Conservation (phyloP, 1,284 basidiomycete genomes). For the Pterula multifida region DNA sequence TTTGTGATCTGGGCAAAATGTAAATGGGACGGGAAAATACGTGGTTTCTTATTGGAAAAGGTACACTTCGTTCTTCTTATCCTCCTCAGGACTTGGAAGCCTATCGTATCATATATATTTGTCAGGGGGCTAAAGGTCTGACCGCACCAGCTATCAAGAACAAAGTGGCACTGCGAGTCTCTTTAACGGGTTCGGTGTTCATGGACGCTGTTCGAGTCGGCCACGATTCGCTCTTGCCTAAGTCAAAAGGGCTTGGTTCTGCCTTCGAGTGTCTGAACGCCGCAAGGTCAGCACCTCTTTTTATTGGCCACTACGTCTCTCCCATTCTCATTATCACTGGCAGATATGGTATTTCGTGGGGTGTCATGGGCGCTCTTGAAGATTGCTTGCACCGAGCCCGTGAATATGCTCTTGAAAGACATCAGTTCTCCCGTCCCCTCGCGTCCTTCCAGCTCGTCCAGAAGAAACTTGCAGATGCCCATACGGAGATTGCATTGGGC, state of each 20-base stretch:
- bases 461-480: slow-evolving; percentile 92
- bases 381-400: slow-evolving; percentile 77
- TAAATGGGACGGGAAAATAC: slow-evolving; percentile 86
- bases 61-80: slow-evolving; percentile 19
- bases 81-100: slow-evolving; percentile 1
- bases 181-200: slow-evolving; percentile 88
- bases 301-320: background rate
- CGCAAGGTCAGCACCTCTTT: slow-evolving; percentile 42
- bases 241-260: slow-evolving; percentile 64
- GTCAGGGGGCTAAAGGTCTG: slow-evolving; percentile 73
- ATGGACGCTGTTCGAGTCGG: slow-evolving; percentile 75
- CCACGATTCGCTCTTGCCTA: slow-evolving; percentile 65
- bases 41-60: slow-evolving; percentile 91
- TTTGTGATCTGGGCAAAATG: slow-evolving; percentile 94
- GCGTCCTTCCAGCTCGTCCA: slow-evolving; percentile 94
- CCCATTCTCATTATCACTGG: background rate
- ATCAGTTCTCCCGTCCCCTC: slow-evolving; percentile 83
- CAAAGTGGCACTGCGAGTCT: slow-evolving; percentile 85
- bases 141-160: slow-evolving; percentile 84
- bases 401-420: slow-evolving; percentile 79
- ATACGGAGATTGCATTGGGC: slow-evolving; percentile 78
- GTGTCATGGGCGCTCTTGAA: slow-evolving; percentile 90
- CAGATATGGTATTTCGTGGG: slow-evolving; percentile 86
- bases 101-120: background rate
- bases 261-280: slow-evolving; percentile 90